These are phyloP conservation scores for Phoenix dactylifera DNA, from an alignment of 176 grass and related monocot species.

Conservation along the genomic window DNA sequence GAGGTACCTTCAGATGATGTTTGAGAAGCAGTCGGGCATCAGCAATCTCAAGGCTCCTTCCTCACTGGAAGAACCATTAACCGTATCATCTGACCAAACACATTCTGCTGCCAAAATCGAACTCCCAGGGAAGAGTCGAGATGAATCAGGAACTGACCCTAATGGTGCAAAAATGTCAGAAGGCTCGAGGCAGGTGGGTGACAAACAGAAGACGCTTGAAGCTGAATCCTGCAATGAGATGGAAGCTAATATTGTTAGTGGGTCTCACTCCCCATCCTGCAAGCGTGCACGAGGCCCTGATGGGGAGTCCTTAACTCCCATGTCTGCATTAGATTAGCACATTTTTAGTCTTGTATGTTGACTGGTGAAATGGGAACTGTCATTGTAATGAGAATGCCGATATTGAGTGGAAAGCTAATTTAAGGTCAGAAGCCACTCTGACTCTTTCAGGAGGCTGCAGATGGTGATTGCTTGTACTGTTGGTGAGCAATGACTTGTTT, in stretches of 20 bases:
- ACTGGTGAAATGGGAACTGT: too few species aligned
- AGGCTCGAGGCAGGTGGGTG: slow-evolving; percentile 5
- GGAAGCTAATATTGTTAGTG: background rate
- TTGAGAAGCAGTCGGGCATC: slow-evolving; percentile 64
- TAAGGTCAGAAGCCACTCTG: background rate
- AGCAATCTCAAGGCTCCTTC: slow-evolving; percentile 26
- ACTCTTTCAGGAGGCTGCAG: background rate
- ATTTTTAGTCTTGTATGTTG: too few species aligned
- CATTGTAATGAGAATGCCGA: too few species aligned
- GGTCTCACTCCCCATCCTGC: background rate
- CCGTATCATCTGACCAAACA: too few species aligned
- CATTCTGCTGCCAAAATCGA: slow-evolving; percentile 2
- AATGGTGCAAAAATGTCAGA: slow-evolving; percentile 1
- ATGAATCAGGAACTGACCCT: slow-evolving; percentile 11
- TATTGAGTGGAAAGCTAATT: too few species aligned
- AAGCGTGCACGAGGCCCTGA: background rate
- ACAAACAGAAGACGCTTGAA: slow-evolving; percentile 28
- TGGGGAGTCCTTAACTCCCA: background rate
- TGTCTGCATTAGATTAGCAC: too few species aligned
- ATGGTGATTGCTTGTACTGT: background rate
- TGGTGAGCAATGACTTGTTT: background rate
- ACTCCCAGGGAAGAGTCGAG: slow-evolving; percentile 2
- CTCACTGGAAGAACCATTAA: slow-evolving; percentile 5
- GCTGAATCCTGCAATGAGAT: slow-evolving; percentile 1
- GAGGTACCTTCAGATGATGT: slow-evolving; percentile 75